A percentile compares a stretch with the other conserved stretches of the same genome.
Conservation (phyloP, 805 yeast species). For the Candida anglica region DNA sequence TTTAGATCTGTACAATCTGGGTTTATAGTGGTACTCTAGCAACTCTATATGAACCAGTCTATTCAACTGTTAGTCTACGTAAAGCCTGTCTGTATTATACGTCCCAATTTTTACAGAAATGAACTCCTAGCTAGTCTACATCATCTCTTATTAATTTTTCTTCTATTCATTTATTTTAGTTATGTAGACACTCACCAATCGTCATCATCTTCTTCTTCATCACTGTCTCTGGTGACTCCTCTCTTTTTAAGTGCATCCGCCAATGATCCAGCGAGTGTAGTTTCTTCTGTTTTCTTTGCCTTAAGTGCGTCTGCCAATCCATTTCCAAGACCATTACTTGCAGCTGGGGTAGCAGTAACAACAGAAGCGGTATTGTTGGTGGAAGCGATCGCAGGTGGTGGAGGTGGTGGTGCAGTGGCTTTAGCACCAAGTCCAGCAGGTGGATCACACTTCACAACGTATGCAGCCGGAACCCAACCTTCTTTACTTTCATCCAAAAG, state of each 20-base stretch:
- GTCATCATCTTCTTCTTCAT: conserved; percentile 66
- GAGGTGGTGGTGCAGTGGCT: conserved; percentile 26
- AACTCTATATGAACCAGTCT: too few relatives aligned
- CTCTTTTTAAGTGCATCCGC: conserved; percentile 85
- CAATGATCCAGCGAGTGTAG: conserved; percentile 71
- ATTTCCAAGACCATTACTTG: conserved; percentile 30
- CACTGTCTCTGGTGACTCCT: conserved; percentile 63
- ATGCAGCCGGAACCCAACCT: conserved; percentile 99
- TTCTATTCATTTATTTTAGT: conserved; percentile 4
- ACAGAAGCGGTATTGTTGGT: conserved; percentile 17
- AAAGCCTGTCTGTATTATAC: too few relatives aligned
- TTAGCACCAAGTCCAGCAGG: conserved; percentile 30
- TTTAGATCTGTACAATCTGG: too few relatives aligned
- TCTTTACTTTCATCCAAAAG: conserved; percentile 68
- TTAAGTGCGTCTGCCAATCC: conserved; percentile 69
- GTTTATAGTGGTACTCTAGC: too few relatives aligned
- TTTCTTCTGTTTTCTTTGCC: conserved; percentile 60
- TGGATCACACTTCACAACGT: conserved; percentile 58
- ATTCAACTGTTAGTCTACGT: too few relatives aligned
- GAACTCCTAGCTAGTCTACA: too few relatives aligned
- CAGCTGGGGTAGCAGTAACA: conserved; percentile 11
- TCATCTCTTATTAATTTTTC: not conserved
- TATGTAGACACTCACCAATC: conserved; percentile 38
- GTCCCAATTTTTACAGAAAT: too few relatives aligned
- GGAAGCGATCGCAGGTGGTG: conserved; percentile 22